Conservation (phyloP, 1,284 basidiomycete species). For the Cryptococcus floricola region DNA sequence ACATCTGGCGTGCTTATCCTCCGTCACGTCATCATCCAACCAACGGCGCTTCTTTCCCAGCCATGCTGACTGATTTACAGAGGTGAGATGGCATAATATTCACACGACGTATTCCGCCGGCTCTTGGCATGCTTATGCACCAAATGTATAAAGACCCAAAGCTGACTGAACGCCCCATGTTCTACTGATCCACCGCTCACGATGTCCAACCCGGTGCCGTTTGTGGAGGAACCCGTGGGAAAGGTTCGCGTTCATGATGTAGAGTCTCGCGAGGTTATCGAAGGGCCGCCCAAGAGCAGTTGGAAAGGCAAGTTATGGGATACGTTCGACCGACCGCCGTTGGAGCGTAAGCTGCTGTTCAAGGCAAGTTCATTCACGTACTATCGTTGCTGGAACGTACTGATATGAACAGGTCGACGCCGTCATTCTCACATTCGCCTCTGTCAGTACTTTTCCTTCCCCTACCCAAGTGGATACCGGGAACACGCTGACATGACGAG, state of each 20-base stretch:
- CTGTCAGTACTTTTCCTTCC: not conserved
- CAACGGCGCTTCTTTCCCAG: no score
- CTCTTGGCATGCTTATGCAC: no score
- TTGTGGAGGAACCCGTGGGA: constrained; percentile 2
- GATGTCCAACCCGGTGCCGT: not conserved
- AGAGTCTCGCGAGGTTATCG: not conserved
- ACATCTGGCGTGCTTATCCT: no score
- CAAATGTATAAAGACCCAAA: no score
- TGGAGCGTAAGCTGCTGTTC: constrained; percentile 24
- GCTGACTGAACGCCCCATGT: no score
- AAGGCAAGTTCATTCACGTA: not conserved
- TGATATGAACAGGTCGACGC: constrained; percentile 42
- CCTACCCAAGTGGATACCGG: no score
- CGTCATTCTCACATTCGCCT: constrained; percentile 35
- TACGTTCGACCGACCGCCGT: constrained; percentile 28
- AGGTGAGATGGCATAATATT: no score
- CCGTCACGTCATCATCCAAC: no score
- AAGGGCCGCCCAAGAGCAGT: not conserved
- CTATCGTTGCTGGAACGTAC: not conserved
- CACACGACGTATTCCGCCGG: no score
- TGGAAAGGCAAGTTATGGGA: constrained; percentile 41
- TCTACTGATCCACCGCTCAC: no score
- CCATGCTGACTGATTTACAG: no score
- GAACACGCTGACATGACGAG: no score
- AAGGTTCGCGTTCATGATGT: not conserved